Evolutionary conservation across 1,284 basidiomycete genomes (phyloP).

Genomic region (Athelia psychrophila): DNA sequence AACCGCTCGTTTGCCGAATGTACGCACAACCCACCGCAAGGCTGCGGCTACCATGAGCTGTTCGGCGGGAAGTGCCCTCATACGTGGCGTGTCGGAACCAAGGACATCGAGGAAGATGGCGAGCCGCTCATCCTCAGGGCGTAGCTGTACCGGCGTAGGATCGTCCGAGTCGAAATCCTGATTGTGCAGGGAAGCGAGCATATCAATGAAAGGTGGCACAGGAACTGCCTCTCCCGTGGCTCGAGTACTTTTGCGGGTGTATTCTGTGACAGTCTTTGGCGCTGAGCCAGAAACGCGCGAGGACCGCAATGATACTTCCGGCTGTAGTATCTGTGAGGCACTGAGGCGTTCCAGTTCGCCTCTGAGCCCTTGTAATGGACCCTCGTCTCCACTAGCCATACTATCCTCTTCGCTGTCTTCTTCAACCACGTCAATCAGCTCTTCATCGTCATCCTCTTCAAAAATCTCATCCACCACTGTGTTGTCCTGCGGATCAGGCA

Average conservation of each 20-base stretch:
- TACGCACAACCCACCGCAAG: slow-evolving; percentile 57
- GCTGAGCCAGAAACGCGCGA: slow-evolving; percentile 22
- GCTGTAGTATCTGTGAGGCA: slow-evolving; percentile 29
- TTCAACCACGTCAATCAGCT: slow-evolving; percentile 61
- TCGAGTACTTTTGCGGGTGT: slow-evolving; percentile 68
- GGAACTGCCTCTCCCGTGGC: slow-evolving; percentile 55
- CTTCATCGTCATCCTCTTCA: slow-evolving; percentile 31
- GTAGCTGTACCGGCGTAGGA: slow-evolving; percentile 39
- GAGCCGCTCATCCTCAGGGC: slow-evolving; percentile 50
- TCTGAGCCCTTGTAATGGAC: slow-evolving; percentile 61
- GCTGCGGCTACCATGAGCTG: slow-evolving; percentile 49
- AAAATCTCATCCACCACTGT: slow-evolving; percentile 6
- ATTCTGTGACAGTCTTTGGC: slow-evolving; percentile 57
- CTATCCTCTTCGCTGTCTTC: slow-evolving; percentile 31
- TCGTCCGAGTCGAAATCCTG: slow-evolving; percentile 21
- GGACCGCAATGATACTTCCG: slow-evolving; percentile 17
- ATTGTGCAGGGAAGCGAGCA: slow-evolving; percentile 40
- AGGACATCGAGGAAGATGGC: slow-evolving; percentile 55
- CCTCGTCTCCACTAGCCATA: slow-evolving; percentile 27
- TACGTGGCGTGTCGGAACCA: slow-evolving; percentile 47
- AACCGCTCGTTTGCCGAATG: slow-evolving; percentile 45
- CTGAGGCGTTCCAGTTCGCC: slow-evolving; percentile 59
- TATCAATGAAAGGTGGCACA: slow-evolving; percentile 44
- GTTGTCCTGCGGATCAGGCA: slow-evolving; percentile 33
- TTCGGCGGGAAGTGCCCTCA: slow-evolving; percentile 44